These are phyloP conservation scores for Penicillium capsulatum DNA, from an alignment of 2,329 filamentous ascomycete genomes.

Conservation along the genomic window DNA sequence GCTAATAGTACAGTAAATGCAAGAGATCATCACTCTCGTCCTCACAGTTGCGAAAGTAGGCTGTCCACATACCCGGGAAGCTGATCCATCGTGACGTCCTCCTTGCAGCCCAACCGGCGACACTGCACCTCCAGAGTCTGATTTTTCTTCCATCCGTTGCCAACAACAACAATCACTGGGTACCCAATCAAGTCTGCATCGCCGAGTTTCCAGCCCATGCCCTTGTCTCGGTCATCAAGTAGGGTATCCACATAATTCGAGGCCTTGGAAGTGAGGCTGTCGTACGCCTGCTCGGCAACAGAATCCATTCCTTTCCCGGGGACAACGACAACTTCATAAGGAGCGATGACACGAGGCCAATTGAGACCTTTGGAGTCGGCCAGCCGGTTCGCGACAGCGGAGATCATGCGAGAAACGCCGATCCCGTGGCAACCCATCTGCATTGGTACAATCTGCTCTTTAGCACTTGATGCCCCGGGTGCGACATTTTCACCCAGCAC, in stretches of 20 bases:
- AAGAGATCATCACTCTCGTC: background rate
- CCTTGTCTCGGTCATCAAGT: slow-evolving; percentile 67
- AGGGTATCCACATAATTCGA: slow-evolving; percentile 55
- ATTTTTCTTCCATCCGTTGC: slow-evolving; percentile 61
- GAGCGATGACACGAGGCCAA: slow-evolving; percentile 84
- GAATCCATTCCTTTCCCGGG: slow-evolving; percentile 45
- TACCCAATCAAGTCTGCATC: slow-evolving; percentile 90
- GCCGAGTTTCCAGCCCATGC: slow-evolving; percentile 77
- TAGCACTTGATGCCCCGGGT: slow-evolving; percentile 21
- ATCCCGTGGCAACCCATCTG: slow-evolving; percentile 98
- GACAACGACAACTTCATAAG: slow-evolving; percentile 72
- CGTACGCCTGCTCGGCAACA: slow-evolving; percentile 60
- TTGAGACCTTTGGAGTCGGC: slow-evolving; percentile 70
- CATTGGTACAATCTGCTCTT: slow-evolving; percentile 51
- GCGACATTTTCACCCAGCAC: slow-evolving; percentile 14
- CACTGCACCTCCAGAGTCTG: slow-evolving; percentile 73
- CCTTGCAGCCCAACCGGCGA: slow-evolving; percentile 60
- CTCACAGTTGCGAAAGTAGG: slow-evolving; percentile 52
- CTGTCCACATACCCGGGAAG: slow-evolving; percentile 47
- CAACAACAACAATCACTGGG: slow-evolving; percentile 75
- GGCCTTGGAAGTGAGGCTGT: slow-evolving; percentile 46
- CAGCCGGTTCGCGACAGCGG: slow-evolving; percentile 73
- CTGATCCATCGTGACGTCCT: slow-evolving; percentile 52
- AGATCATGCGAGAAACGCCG: slow-evolving; percentile 84
- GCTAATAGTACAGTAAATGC: slow-evolving; percentile 4